Evolutionary conservation across 306 rosid species (phyloP).

Genomic region (Castanea mollissima): DNA sequence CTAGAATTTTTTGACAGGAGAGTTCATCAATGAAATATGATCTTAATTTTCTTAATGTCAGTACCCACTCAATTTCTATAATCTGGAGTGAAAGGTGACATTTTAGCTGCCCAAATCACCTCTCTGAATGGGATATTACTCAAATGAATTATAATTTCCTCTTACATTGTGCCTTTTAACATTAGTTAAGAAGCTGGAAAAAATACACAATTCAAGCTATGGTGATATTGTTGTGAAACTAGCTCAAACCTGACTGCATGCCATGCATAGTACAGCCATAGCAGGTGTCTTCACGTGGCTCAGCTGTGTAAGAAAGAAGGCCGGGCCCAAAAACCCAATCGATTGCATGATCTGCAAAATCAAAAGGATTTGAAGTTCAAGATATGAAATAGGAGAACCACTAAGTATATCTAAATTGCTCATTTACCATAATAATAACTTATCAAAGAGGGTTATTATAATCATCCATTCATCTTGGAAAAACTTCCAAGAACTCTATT

Average conservation of each 20-base stretch:
- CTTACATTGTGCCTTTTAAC: too few relatives aligned
- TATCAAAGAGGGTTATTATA: neutral
- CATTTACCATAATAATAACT: neutral
- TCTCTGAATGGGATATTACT: too few relatives aligned
- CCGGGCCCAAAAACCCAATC: conserved; percentile 88
- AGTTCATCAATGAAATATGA: too few relatives aligned
- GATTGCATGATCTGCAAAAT: conserved; percentile 90
- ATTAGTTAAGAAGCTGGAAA: too few relatives aligned
- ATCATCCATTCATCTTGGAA: conserved; percentile 8
- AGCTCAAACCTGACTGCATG: conserved; percentile 89
- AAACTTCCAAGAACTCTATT: conserved; percentile 2
- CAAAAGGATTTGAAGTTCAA: conserved; percentile 13
- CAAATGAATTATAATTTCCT: too few relatives aligned
- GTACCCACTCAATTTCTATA: too few relatives aligned
- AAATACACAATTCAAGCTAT: neutral
- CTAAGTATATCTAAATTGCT: neutral
- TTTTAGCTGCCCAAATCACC: too few relatives aligned
- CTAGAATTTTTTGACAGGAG: too few relatives aligned
- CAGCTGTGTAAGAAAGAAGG: conserved; percentile 85
- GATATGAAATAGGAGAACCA: conserved; percentile 1
- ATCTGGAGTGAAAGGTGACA: too few relatives aligned
- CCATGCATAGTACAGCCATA: conserved; percentile 89
- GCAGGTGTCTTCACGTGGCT: conserved; percentile 75
- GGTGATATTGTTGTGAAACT: conserved; percentile 12
- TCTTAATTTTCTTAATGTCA: too few relatives aligned